These are phyloP conservation scores for Nakaseomyces nivariensis DNA, from an alignment of 1,139 yeast species.

Conservation along the genomic window DNA sequence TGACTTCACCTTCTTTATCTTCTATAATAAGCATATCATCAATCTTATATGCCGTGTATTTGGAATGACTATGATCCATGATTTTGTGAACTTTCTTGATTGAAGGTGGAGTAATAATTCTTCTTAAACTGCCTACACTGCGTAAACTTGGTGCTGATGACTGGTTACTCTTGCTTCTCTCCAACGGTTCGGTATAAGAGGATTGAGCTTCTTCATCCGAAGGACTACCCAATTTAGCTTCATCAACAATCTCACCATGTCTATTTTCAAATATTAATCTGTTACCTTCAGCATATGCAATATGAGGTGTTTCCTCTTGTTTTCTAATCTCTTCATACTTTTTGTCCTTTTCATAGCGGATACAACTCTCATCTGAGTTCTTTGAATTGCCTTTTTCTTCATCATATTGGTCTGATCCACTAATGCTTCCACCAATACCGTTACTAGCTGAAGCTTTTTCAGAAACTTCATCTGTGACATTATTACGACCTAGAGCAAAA, in stretches of 20 bases:
- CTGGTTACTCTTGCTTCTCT: conserved; percentile 12
- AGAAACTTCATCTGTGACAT: neutral
- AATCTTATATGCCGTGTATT: conserved; percentile 47
- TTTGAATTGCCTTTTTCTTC: conserved; percentile 5
- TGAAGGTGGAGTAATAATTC: conserved; percentile 13
- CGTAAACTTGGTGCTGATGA: conserved; percentile 10
- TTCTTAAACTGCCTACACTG: conserved; percentile 15
- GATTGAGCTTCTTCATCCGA: conserved; percentile 21
- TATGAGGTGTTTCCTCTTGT: conserved; percentile 20
- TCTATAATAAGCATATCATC: conserved; percentile 76
- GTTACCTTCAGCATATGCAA: conserved; percentile 67
- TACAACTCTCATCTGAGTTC: conserved; percentile 1
- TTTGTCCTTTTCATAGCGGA: conserved; percentile 8
- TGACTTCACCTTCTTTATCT: conserved; percentile 83
- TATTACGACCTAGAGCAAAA: conserved; percentile 28
- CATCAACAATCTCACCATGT: conserved; percentile 65
- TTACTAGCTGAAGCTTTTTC: conserved; percentile 1
- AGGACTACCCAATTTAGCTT: conserved; percentile 21
- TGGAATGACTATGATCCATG: conserved; percentile 11
- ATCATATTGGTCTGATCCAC: conserved; percentile 5
- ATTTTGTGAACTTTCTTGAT: conserved; percentile 5
- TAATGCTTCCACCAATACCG: neutral
- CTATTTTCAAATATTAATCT: conserved; percentile 67
- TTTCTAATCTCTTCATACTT: conserved; percentile 9
- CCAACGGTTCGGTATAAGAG: conserved; percentile 7